phyloP scores from a whole-genome alignment of 441 rosid species.

The Corymbia calophylla region DNA sequence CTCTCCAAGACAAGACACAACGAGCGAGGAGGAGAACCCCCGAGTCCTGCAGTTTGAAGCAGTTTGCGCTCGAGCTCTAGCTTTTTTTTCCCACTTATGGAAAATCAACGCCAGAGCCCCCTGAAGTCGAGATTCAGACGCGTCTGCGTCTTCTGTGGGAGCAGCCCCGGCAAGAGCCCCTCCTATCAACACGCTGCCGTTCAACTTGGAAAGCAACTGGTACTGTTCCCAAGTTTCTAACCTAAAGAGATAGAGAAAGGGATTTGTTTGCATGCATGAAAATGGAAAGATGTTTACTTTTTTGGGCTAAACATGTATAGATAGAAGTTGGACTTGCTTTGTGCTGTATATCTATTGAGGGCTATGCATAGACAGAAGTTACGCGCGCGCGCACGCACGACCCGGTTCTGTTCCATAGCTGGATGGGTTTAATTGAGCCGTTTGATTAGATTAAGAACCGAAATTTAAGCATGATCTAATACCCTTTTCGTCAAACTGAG shows the following conservation, averaged over 20 bases:
- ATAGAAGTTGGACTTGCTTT: neutral
- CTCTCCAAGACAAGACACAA: neutral
- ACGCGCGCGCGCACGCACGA: neutral
- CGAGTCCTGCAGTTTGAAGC: neutral
- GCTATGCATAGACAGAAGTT: neutral
- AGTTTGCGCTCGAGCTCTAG: neutral
- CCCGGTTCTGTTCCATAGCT: neutral
- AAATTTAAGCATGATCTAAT: neutral
- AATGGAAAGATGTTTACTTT: neutral
- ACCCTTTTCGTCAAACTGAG: neutral
- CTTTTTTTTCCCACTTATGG: neutral
- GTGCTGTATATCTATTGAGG: neutral
- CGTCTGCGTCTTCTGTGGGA: slow-evolving; percentile 12
- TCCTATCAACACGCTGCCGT: slow-evolving; percentile 6
- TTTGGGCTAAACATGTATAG: neutral
- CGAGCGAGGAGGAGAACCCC: neutral
- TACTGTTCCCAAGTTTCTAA: neutral
- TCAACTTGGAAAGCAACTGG: slow-evolving; percentile 9
- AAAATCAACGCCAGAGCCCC: neutral
- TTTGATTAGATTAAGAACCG: neutral
- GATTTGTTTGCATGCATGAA: neutral
- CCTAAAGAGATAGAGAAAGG: neutral
- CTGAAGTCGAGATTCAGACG: slow-evolving; percentile 2
- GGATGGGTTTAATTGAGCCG: neutral
- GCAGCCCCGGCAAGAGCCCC: slow-evolving; percentile 12